Base-by-base conservation (phyloP, 768 basidiomycete genomes). In the Boletus speciosus region DNA sequence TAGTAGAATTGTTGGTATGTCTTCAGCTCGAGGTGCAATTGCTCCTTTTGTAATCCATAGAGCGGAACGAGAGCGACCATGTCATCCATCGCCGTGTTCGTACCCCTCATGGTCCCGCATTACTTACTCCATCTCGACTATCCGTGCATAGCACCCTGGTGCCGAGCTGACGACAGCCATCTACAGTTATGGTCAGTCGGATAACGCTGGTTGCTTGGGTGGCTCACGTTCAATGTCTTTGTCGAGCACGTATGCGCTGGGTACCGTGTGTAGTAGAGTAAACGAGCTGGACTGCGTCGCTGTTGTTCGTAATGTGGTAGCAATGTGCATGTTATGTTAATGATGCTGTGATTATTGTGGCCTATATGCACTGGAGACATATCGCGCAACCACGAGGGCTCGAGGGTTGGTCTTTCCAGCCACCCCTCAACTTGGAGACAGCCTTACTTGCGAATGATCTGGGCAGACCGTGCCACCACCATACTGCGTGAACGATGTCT, bases 81-180 rank as follows among this genome's bases (percentile, higher is more conserved):
- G 6, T 14, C 39, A 23, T 21, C 21, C 32, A 31, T 31, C 27
- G 27, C n/a, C 10, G n/a, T 47, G 37, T 32, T 34, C 21, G 11
- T 12, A 6, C 6, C 25, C 27, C 31, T 21, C 27, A n/a, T 32
- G 21, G 16, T n/a, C 47, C 27, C 6, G 19, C 29, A 16, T 42
- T 10, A 16, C n/a, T n/a, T 11, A 21, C 32, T 29, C 34, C 11
- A n/a, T 16, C 7, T 16, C 7, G 40, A 38, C 35, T 32, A 47
- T 43, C 16, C 37, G 52, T 59, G 52, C 57, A 55, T 11, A 55
- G 57, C 57, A 55, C 44, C 19, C 41, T 37, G 16, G 40, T 38
- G 11, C 40, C 31, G 1, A 49, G 42, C 25, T 8, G 54, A 49
- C 47, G 19, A 31, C 42, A 19, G 4, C 47, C 45, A 56, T 37